phyloP scores from a whole-genome alignment of 306 rosid genomes.

The Rosa rugosa region DNA sequence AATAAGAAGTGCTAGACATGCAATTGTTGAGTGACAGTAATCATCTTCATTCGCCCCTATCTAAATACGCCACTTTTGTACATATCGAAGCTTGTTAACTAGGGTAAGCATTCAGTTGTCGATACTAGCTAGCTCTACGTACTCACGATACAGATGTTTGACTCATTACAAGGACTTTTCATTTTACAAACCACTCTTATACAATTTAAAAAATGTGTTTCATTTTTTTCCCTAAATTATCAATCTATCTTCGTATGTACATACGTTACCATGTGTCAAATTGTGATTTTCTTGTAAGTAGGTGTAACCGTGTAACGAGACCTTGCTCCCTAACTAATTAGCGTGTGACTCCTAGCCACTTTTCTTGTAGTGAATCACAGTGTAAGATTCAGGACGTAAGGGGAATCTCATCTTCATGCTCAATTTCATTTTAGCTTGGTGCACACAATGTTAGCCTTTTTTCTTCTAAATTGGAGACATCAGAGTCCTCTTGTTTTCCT shows the following conservation, averaged over 20 bases:
- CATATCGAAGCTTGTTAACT: neutral
- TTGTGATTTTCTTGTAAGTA: neutral
- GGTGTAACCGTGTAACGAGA: neutral
- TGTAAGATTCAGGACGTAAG: slow-evolving; percentile 10
- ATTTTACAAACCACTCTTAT: neutral
- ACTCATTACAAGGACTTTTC: neutral
- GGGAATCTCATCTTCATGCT: neutral
- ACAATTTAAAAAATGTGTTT: neutral
- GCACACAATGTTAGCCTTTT: neutral
- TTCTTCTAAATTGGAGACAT: slow-evolving; percentile 8
- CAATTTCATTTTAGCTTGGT: neutral
- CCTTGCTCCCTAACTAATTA: neutral
- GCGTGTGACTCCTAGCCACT: neutral
- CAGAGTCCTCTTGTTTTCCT: neutral
- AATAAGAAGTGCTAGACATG: neutral
- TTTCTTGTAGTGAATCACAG: neutral
- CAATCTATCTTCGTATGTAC: neutral
- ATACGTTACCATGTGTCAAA: neutral
- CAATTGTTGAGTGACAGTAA: neutral
- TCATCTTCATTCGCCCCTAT: neutral
- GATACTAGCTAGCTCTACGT: neutral
- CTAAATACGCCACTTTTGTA: neutral
- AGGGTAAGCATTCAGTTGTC: neutral
- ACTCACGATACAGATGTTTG: no score
- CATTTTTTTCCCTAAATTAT: neutral